Evolutionary conservation across 73 alveolate genomes (phyloP), one percentile per base, ranked within the genome.

Genomic region (Loxodes magnus): DNA sequence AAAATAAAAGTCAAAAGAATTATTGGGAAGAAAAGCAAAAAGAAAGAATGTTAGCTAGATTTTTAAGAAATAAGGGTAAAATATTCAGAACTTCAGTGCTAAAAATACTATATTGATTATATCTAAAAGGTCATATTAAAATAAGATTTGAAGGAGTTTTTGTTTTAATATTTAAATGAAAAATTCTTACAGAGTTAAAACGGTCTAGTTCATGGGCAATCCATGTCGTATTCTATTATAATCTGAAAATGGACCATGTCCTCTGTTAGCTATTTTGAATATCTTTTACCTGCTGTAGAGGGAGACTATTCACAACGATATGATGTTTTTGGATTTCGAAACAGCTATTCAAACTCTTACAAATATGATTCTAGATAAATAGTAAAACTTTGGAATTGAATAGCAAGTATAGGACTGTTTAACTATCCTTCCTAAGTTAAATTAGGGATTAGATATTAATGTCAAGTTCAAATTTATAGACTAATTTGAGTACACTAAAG

Each of bases 201-300:
- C n/a, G 27, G 27, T 46, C 59, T 14, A 22, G 17, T 46, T 12
- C 34, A 5, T 22, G 10, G 39, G 26, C 22, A 25, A 24, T 25
- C 59, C 9, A 37, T 12, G 9, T 6, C 26, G n/a, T n/a, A 46
- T 46, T 9, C 15, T 46, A 1, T 25, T 24, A 10, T 41, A 46
- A 24, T 10, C 14, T 41, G n/a, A 22, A 10, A 46, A 46, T 41
- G 59, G 59, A 9, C 59, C 59, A 25, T 46, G 59, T 2, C 59
- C 59, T 24, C 39, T 46, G 1, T 23, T 46, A 9, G 59, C 59
- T 10, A 46, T 46, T 1, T 12, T 41, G 7, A 46, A 46, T 46
- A 10, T 24, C 52, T 24, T 46, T 20, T 25, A 25, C 46, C 17
- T 46, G 46, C 50, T n/a, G 1, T 16, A 19, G 14, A 9, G 27